Percentiles rank a stretch among this genome's conserved stretches.
Conservation (phyloP, 495 filamentous ascomycete genomes). For the Podospora bellae-mahoneyi region DNA sequence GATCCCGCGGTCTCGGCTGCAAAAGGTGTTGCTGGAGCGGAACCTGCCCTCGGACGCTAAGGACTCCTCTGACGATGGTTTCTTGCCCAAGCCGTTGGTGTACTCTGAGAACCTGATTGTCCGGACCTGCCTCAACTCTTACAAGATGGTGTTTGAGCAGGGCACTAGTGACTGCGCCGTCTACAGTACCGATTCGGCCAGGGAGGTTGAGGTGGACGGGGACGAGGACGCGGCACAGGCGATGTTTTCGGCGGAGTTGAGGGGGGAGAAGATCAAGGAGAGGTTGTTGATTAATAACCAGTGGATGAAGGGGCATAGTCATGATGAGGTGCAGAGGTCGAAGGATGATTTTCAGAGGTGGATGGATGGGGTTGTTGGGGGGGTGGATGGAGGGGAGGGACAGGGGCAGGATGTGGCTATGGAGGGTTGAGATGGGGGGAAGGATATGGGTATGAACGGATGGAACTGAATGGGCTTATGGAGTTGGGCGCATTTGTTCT, state of each 20-base stretch:
- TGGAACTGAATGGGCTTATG: not conserved
- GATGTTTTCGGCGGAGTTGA: constrained; percentile 51
- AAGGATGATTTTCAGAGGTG: constrained; percentile 60
- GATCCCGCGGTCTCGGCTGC: constrained; percentile 60
- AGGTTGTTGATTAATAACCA: constrained; percentile 69
- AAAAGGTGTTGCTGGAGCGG: constrained; percentile 66
- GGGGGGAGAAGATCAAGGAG: constrained; percentile 63
- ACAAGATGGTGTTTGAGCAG: constrained; percentile 73
- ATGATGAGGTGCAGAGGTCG: constrained; percentile 65
- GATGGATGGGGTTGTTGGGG: constrained; percentile 37
- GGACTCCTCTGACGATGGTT: constrained; percentile 46
- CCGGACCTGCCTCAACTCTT: constrained; percentile 76
- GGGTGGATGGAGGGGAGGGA: constrained; percentile 8
- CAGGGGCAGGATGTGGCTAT: constrained; percentile 22
- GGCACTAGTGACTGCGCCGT: constrained; percentile 56
- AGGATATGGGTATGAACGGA: not conserved
- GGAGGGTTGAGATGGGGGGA: constrained; percentile 17
- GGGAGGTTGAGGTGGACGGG: constrained; percentile 32
- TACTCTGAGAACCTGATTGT: constrained; percentile 73
- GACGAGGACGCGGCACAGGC: constrained; percentile 41
- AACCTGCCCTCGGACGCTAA: constrained; percentile 60
- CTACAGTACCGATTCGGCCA: constrained; percentile 35
- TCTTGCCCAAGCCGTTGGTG: constrained; percentile 53
- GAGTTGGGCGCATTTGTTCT: not conserved
- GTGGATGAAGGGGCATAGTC: constrained; percentile 70